These are phyloP conservation scores for Geotrichum cucujoidarum DNA, from an alignment of 1,139 yeast species.

Conservation along the genomic window DNA sequence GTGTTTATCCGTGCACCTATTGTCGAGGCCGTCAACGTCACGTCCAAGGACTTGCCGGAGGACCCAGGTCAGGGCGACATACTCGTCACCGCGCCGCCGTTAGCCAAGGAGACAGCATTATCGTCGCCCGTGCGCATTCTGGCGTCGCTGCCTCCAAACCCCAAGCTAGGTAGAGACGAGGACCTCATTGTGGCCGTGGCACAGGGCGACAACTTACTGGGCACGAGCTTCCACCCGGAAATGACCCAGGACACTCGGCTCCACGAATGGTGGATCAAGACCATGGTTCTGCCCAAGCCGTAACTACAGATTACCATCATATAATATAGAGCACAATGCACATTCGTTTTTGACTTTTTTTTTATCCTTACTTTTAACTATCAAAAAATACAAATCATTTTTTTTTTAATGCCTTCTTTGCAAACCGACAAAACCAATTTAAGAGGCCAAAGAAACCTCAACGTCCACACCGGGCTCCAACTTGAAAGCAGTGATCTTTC, in stretches of 20 bases:
- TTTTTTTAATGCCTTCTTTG: neutral
- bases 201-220: constrained; percentile 44
- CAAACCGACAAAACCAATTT: constrained; percentile 21
- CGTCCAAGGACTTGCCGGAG: neutral
- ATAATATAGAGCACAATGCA: neutral
- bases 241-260: constrained; percentile 54
- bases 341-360: neutral
- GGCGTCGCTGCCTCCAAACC: constrained; percentile 24
- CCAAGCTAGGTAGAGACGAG: constrained; percentile 20
- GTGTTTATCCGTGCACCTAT: constrained; percentile 79
- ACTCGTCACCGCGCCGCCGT: constrained; percentile 19
- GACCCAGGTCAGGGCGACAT: constrained; percentile 11
- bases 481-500: constrained; percentile 92
- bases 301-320: neutral
- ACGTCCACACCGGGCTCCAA: constrained; percentile 50
- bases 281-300: neutral
- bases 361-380: neutral
- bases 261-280: constrained; percentile 65
- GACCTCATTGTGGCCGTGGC: constrained; percentile 26
- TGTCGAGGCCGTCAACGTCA: constrained; percentile 41
- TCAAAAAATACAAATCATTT: neutral
- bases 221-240: constrained; percentile 83
- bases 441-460: constrained; percentile 43
- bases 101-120: constrained; percentile 10
- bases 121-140: constrained; percentile 30